Evolutionary conservation across 306 rosid genomes (phyloP).

Genomic region (Cucumis melo): DNA sequence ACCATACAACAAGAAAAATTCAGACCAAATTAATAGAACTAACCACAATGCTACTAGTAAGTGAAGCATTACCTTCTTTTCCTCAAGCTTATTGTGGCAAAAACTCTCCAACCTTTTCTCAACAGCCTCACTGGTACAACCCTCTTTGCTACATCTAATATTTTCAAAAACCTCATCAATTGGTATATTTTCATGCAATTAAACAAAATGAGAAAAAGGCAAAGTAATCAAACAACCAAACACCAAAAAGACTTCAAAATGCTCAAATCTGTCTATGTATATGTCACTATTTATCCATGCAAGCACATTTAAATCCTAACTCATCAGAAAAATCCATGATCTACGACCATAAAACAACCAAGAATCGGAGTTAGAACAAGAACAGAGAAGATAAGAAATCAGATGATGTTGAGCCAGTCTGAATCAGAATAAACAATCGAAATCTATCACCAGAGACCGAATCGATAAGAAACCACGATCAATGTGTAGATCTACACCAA

Average conservation of each 20-base stretch:
- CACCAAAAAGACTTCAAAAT: too few species aligned
- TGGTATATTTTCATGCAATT: too few species aligned
- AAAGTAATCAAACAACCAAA: too few species aligned
- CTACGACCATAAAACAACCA: too few species aligned
- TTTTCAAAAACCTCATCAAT: too few species aligned
- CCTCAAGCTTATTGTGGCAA: slow-evolving; percentile 93
- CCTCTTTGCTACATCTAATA: too few species aligned
- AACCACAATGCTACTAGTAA: background rate
- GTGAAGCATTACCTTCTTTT: slow-evolving; percentile 40
- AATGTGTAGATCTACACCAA: background rate
- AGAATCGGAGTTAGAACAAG: background rate
- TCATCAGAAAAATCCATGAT: too few species aligned
- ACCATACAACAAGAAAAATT: slow-evolving; percentile 12
- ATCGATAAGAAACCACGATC: background rate
- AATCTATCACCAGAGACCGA: too few species aligned
- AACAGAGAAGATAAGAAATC: background rate
- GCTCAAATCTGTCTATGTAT: too few species aligned
- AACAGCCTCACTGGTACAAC: slow-evolving; percentile 56
- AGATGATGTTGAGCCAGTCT: background rate
- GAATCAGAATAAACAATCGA: background rate
- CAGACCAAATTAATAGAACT: background rate
- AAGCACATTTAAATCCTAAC: too few species aligned
- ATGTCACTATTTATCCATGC: too few species aligned
- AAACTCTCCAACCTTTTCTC: slow-evolving; percentile 69
- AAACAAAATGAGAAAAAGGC: too few species aligned